Conservation (phyloP, 1,284 basidiomycete species). For the Pseudozyma hubeiensis region DNA sequence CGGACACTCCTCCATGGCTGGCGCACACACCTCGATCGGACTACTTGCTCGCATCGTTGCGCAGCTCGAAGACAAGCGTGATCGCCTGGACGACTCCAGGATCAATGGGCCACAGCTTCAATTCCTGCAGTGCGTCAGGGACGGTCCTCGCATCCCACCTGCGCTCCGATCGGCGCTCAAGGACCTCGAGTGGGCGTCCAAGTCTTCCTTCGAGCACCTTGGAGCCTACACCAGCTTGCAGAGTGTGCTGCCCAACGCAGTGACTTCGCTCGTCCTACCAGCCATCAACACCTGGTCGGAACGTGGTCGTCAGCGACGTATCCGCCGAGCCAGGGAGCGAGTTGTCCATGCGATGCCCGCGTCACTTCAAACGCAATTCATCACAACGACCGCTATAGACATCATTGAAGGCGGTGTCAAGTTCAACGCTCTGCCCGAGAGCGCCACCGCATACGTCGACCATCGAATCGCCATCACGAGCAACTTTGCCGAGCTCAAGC, state of each 20-base stretch:
- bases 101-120: constrained; percentile 62
- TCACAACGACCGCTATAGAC: constrained; percentile 79
- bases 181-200: constrained; percentile 51
- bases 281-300: constrained; percentile 37
- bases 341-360: constrained; percentile 25
- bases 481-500: constrained; percentile 72
- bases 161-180: constrained; percentile 70
- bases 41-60: constrained; percentile 37
- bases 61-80: constrained; percentile 44
- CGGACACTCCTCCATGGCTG: constrained; percentile 75
- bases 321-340: constrained; percentile 20
- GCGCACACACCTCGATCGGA: constrained; percentile 44
- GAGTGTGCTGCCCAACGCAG: constrained; percentile 29
- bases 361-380: constrained; percentile 71
- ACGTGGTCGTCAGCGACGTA: constrained; percentile 36
- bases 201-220: constrained; percentile 35
- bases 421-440: constrained; percentile 76
- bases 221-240: constrained; percentile 19
- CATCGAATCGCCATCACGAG: constrained; percentile 74
- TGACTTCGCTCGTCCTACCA: constrained; percentile 21
- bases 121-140: constrained; percentile 72
- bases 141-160: constrained; percentile 72
- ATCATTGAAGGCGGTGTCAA: constrained; percentile 78
- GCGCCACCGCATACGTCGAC: constrained; percentile 74
- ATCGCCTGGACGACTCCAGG: constrained; percentile 30